A percentile compares a stretch with the other conserved stretches of the same genome.
Conservation (phyloP, 1,139 yeast genomes). For the Fermentozyma sake region DNA sequence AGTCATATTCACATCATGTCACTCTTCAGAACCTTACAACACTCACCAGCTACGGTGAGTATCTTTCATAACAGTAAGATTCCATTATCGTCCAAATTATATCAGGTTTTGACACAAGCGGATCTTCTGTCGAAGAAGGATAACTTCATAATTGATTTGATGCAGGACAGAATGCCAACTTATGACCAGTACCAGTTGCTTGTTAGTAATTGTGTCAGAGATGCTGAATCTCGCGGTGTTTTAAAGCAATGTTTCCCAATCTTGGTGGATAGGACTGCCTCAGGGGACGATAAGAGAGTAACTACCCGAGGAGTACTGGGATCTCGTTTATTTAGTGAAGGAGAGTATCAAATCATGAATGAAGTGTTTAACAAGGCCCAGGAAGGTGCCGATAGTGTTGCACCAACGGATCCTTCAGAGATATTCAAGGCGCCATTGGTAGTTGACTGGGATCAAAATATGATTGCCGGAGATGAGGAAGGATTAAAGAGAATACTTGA, state of each 20-base stretch:
- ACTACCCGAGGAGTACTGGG: constrained; percentile 29
- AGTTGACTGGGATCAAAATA: constrained; percentile 46
- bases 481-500: constrained; percentile 28
- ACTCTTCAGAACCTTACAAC: constrained; percentile 41
- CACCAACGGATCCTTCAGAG: constrained; percentile 24
- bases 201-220: constrained; percentile 24
- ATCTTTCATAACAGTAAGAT: constrained; percentile 39
- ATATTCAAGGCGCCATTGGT: constrained; percentile 42
- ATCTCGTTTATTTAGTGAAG: constrained; percentile 30
- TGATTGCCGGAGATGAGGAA: constrained; percentile 38
- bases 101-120: constrained; percentile 30
- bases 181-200: constrained; percentile 37
- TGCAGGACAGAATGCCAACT: constrained; percentile 41
- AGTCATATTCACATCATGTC: too few relatives aligned
- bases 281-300: constrained; percentile 14
- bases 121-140: constrained; percentile 21
- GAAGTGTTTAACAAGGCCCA: constrained; percentile 35
- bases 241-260: constrained; percentile 38
- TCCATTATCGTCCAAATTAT: constrained; percentile 30
- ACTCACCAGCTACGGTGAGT: constrained; percentile 40
- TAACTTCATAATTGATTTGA: constrained; percentile 34
- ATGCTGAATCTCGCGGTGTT: constrained; percentile 20
- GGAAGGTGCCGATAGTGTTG: constrained; percentile 17
- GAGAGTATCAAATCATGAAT: constrained; percentile 37
- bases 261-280: constrained; percentile 22